These are phyloP conservation scores for Flueggea neowawraea DNA, from an alignment of 441 rosid genomes.

Conservation along the genomic window DNA sequence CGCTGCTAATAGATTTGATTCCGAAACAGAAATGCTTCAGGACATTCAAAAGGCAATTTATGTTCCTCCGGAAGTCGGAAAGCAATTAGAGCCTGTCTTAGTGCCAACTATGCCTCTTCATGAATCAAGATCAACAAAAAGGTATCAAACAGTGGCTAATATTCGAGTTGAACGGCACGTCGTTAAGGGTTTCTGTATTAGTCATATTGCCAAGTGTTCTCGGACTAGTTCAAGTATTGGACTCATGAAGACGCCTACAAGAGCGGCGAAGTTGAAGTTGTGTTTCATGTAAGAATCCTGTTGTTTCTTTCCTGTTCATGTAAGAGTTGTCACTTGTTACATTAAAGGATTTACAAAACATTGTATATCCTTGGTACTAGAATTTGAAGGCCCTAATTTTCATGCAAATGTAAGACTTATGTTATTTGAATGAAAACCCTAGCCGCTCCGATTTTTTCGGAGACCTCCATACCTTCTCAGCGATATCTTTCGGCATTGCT, in stretches of 20 bases:
- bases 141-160: conserved; percentile 4
- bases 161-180: conserved; percentile 10
- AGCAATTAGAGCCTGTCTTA: neutral
- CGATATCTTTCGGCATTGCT: too few relatives aligned
- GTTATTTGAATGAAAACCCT: too few relatives aligned
- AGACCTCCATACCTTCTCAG: too few relatives aligned
- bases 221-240: conserved; percentile 9
- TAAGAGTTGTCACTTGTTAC: too few relatives aligned
- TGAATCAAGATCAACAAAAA: conserved; percentile 12
- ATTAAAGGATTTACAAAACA: too few relatives aligned
- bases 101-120: conserved; percentile 14
- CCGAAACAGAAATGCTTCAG: conserved; percentile 34
- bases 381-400: too few relatives aligned
- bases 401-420: too few relatives aligned
- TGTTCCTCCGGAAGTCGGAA: conserved; percentile 31
- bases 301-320: neutral
- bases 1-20: conserved; percentile 50
- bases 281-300: conserved; percentile 17
- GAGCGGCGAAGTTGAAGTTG: conserved; percentile 14
- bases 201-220: neutral
- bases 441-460: too few relatives aligned
- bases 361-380: too few relatives aligned
- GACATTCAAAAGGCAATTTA: conserved; percentile 61
- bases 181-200: conserved; percentile 1
- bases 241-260: conserved; percentile 4